Percentiles rank a stretch among this genome's conserved stretches.
Evolutionary conservation across 2,329 filamentous ascomycete genomes (phyloP).

Genomic region (Plectosphaerella cucumerina): DNA sequence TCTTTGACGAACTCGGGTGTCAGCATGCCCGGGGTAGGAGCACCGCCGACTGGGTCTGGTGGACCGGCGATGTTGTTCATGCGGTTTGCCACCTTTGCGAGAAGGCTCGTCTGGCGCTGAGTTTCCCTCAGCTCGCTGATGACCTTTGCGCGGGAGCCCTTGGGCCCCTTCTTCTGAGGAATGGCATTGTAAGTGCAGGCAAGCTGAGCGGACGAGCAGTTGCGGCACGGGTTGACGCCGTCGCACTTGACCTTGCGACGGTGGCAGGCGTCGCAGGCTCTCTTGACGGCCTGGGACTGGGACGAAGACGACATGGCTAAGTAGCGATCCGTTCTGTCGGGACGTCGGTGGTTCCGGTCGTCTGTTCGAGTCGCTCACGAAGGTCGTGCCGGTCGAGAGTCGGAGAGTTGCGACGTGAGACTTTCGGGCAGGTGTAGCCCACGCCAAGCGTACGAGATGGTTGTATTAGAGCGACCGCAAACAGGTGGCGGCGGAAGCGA

Average conservation of each 20-base stretch:
- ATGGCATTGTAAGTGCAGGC: constrained; percentile 72
- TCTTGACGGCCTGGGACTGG: constrained; percentile 51
- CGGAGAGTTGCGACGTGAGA: not conserved
- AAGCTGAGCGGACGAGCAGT: constrained; percentile 63
- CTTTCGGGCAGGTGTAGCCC: not conserved
- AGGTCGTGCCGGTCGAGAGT: not conserved
- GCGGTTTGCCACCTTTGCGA: constrained; percentile 56
- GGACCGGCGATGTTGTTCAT: constrained; percentile 51
- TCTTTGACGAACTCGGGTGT: constrained; percentile 60
- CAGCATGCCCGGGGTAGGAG: constrained; percentile 57
- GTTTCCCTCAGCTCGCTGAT: constrained; percentile 69
- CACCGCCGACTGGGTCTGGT: constrained; percentile 40
- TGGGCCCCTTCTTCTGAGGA: constrained; percentile 72
- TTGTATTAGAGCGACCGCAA: not conserved
- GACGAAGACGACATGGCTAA: constrained; percentile 6
- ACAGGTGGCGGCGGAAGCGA: not conserved
- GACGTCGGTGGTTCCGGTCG: not conserved
- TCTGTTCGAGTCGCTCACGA: not conserved
- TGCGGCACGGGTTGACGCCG: constrained; percentile 65
- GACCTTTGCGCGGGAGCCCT: constrained; percentile 70
- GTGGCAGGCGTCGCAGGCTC: constrained; percentile 71
- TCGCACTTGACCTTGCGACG: constrained; percentile 73
- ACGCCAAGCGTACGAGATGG: not conserved
- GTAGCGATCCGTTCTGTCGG: not conserved
- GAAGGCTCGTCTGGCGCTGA: constrained; percentile 62